These are phyloP conservation scores for Dothideomycetes sp. DNA, from an alignment of 2,329 filamentous ascomycete species.

Conservation along the genomic window DNA sequence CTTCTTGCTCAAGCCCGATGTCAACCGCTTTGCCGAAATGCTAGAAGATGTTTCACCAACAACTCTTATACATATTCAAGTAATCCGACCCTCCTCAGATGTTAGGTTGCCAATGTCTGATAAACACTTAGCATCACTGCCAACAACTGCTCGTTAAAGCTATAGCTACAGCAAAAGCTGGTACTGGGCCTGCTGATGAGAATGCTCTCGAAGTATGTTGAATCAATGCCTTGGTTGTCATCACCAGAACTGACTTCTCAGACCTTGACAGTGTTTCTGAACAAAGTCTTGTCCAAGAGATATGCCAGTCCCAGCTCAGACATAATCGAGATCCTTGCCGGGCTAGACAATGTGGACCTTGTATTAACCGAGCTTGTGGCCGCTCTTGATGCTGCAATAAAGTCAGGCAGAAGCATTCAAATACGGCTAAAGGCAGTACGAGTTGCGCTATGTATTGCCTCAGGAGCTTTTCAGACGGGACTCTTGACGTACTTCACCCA, in stretches of 20 bases:
- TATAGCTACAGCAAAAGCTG: slow-evolving; percentile 55
- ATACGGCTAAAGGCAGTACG: slow-evolving; percentile 70
- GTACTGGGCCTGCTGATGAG: slow-evolving; percentile 51
- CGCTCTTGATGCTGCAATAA: slow-evolving; percentile 71
- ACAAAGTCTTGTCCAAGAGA: slow-evolving; percentile 70
- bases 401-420: slow-evolving; percentile 58
- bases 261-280: slow-evolving; percentile 84
- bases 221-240: not conserved
- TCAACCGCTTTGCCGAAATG: slow-evolving; percentile 53
- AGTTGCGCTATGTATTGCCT: slow-evolving; percentile 71
- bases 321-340: slow-evolving; percentile 80
- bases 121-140: slow-evolving; percentile 44
- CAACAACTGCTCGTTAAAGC: slow-evolving; percentile 68
- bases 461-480: slow-evolving; percentile 92
- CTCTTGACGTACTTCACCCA: slow-evolving; percentile 92
- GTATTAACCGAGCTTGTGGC: slow-evolving; percentile 83
- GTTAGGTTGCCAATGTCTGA: slow-evolving; percentile 8
- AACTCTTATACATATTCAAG: slow-evolving; percentile 65
- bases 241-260: slow-evolving; percentile 37
- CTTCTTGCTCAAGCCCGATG: slow-evolving; percentile 79
- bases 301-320: slow-evolving; percentile 94
- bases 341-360: slow-evolving; percentile 75
- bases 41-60: slow-evolving; percentile 62
- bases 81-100: slow-evolving; percentile 19
- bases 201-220: slow-evolving; percentile 73